Evolutionary conservation across 2,329 filamentous ascomycete genomes (phyloP), one percentile per base, ranked within the genome.

Genomic region (Aspergillus hiratsukae): DNA sequence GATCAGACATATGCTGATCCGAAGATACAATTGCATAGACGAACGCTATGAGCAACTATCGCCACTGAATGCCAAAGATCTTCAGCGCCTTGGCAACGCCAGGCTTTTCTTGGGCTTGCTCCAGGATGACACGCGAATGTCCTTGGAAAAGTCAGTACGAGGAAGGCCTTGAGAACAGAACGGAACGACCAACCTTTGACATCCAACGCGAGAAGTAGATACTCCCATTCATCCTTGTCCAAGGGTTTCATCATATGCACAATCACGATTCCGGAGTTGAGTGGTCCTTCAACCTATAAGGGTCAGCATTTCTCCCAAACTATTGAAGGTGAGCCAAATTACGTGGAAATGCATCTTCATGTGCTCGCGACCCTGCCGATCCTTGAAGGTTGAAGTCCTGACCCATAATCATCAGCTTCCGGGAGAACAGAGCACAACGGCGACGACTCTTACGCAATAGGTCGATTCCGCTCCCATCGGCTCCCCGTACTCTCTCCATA

Each of bases 271-370:
- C 92, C 93, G 27, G 82, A 82, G 53, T 87, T 89, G 35, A 83
- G 77, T 2, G 89, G 87, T 0, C 93, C 93, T 69, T 92, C 86
- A 41, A 96, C 87, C 83, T 89, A 69, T 7, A 55, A 3, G 31
- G 31, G 51, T 74, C 51, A 75, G 68, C 61, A 45, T 21, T 21
- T 60, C 8, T 49, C 41, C 41, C 48, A 49, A 17, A 31, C 5
- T 23, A 6, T 17, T 4, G 10, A 2, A 48, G 28, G 6, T 41
- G 19, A 19, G 8, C 17, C 7, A 45, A 71, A 84, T 65, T 75
- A 89, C 88, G 70, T 94, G 86, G 72, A 97, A 97, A 64, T 91
- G 86, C 83, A 97, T 91, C 61, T 85, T 77, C 60, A 97, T 72
- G 71, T 97, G 91, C 60, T 95, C 87, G 21, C 86, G 86, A 4